These are phyloP conservation scores for Mitragyna speciosa DNA, from an alignment of 257 asterid species.

Conservation along the genomic window DNA sequence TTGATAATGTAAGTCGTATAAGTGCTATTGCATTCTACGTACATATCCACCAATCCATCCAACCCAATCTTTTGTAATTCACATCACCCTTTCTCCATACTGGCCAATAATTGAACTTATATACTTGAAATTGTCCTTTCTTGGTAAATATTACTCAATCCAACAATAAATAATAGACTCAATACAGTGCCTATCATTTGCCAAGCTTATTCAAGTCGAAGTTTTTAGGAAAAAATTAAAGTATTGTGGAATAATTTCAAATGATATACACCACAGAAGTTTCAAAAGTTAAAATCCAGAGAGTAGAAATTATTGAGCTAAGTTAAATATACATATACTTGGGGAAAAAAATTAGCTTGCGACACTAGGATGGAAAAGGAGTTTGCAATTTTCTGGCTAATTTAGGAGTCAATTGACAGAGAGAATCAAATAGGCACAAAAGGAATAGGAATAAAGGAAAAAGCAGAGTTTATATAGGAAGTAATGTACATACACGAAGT, in stretches of 20 bases:
- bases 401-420: not conserved
- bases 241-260: not conserved
- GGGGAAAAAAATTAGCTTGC: not conserved
- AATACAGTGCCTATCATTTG: not conserved
- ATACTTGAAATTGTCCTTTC: not conserved
- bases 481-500: slow-evolving; percentile 56
- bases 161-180: too few relatives aligned
- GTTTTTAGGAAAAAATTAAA: too few relatives aligned
- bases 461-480: not conserved
- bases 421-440: not conserved
- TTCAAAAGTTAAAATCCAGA: not conserved
- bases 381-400: not conserved
- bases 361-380: not conserved
- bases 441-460: not conserved
- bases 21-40: too few relatives aligned
- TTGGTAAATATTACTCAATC: not conserved
- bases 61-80: not conserved
- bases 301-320: not conserved
- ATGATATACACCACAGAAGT: not conserved
- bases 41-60: not conserved
- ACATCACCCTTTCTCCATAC: not conserved
- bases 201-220: not conserved
- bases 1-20: too few relatives aligned
- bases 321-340: too few relatives aligned
- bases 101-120: not conserved